A percentile compares a stretch with the other conserved stretches of the same genome.
Conservation (phyloP, 495 filamentous ascomycete species). For the Penicillium malachiteum region DNA sequence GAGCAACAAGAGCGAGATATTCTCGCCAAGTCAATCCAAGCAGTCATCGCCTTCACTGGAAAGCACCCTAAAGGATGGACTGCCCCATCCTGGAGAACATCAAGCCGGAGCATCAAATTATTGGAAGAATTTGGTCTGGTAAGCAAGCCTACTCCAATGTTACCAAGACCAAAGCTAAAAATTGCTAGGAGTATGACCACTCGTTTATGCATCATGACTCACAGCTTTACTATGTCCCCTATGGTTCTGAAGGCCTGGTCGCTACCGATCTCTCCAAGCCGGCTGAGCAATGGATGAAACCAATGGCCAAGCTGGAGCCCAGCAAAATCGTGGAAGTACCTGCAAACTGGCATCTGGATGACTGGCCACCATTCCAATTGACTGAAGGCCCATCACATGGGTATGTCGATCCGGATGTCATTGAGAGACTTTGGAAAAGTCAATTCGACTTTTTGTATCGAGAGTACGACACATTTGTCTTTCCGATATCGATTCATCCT, state of each 20-base stretch:
- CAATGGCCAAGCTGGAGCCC: constrained; percentile 40
- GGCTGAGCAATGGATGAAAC: constrained; percentile 58
- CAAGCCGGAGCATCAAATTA: constrained; percentile 50
- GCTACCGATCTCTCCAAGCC: constrained; percentile 52
- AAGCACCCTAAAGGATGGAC: constrained; percentile 36
- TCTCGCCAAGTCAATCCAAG: constrained; percentile 31
- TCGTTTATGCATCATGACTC: constrained; percentile 56
- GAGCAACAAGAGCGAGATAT: constrained; percentile 36
- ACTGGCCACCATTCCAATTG: constrained; percentile 56
- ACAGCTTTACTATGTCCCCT: constrained; percentile 54
- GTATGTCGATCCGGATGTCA: constrained; percentile 54
- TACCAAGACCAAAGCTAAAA: not conserved
- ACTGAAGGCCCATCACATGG: constrained; percentile 53
- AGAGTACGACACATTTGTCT: constrained; percentile 61
- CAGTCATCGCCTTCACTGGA: constrained; percentile 29
- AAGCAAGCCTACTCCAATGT: not conserved
- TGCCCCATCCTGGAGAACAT: constrained; percentile 51
- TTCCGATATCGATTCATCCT: constrained; percentile 61
- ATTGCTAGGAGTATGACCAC: constrained; percentile 38
- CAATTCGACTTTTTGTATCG: constrained; percentile 62
- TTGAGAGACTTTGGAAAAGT: constrained; percentile 58
- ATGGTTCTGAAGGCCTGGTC: constrained; percentile 39
- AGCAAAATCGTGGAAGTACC: constrained; percentile 58
- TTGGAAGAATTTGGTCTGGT: constrained; percentile 34
- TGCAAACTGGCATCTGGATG: constrained; percentile 57